phyloP scores from a whole-genome alignment of 225 moss, liverwort and hornwort species.

The Antitrichia curtipendula region DNA sequence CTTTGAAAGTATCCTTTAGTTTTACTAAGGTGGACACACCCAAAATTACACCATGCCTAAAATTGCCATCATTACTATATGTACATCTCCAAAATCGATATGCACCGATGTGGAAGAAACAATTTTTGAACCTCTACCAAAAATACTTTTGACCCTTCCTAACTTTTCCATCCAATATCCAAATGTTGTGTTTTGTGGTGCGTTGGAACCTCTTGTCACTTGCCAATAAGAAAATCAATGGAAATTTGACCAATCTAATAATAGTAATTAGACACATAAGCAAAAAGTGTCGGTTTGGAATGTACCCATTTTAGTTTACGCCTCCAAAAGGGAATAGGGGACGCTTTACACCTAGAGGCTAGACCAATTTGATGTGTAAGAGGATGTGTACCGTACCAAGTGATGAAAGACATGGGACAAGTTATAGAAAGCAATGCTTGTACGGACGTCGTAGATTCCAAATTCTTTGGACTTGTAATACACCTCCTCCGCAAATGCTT shows the following conservation, averaged over 20 bases:
- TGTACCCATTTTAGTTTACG: background rate
- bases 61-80: accelerated
- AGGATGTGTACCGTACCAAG: background rate
- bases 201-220: background rate
- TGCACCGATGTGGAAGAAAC: background rate
- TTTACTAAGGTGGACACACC: background rate
- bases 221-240: background rate
- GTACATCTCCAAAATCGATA: background rate
- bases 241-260: accelerated
- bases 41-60: background rate
- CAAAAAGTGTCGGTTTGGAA: accelerated
- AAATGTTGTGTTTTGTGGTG: background rate
- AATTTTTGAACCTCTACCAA: background rate
- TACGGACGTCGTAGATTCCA: slow-evolving; percentile 66
- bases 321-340: too few species aligned
- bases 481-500: slow-evolving; percentile 62
- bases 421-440: slow-evolving; percentile 67
- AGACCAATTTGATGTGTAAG: too few species aligned
- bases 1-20: background rate
- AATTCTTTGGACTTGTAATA: slow-evolving; percentile 64
- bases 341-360: too few species aligned
- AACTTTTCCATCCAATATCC: accelerated
- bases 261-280: background rate
- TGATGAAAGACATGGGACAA: slow-evolving; percentile 43
- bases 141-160: background rate